A percentile compares a stretch with the other conserved stretches of the same genome.
These are phyloP conservation scores for Ceratocystis alfenasii DNA, from an alignment of 2,329 filamentous ascomycete species.

Conservation along the genomic window DNA sequence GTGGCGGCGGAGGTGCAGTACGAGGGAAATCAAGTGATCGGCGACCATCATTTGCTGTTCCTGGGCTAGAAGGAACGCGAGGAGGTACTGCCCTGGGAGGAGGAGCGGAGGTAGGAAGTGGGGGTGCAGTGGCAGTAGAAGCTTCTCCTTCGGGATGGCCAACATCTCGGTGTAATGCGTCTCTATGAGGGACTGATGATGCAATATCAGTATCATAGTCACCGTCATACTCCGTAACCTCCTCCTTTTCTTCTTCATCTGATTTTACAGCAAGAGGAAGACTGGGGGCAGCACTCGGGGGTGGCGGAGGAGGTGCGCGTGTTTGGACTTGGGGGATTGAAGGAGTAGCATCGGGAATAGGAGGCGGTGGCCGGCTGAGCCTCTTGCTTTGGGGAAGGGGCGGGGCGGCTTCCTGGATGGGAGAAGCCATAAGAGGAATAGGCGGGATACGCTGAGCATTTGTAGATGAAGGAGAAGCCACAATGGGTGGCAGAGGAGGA, in stretches of 20 bases:
- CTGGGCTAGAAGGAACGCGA: slow-evolving; percentile 49
- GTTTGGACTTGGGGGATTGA: slow-evolving; percentile 38
- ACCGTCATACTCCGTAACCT: slow-evolving; percentile 87
- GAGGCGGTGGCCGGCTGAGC: slow-evolving; percentile 45
- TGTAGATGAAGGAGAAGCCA: slow-evolving; percentile 21
- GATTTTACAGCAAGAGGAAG: slow-evolving; percentile 32
- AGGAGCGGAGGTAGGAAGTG: slow-evolving; percentile 29
- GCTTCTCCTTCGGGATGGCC: slow-evolving; percentile 45
- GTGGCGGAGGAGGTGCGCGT: slow-evolving; percentile 56
- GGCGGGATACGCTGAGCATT: slow-evolving; percentile 26
- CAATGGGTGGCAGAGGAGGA: slow-evolving; percentile 32
- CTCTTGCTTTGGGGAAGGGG: slow-evolving; percentile 38
- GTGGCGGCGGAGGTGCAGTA: slow-evolving; percentile 30
- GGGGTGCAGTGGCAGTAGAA: slow-evolving; percentile 42
- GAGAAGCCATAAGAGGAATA: slow-evolving; percentile 30
- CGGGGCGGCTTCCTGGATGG: slow-evolving; percentile 35
- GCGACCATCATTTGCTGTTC: slow-evolving; percentile 38
- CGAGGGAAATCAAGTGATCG: slow-evolving; percentile 51
- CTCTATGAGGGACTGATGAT: slow-evolving; percentile 85
- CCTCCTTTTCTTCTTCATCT: slow-evolving; percentile 55
- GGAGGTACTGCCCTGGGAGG: slow-evolving; percentile 40
- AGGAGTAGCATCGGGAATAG: slow-evolving; percentile 47
- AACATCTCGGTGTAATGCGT: slow-evolving; percentile 57
- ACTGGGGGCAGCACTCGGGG: slow-evolving; percentile 35
- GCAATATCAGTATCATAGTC: slow-evolving; percentile 98